Evolutionary conservation across 768 basidiomycete genomes (phyloP), one percentile per base, ranked within the genome.

Genomic region (Calocybe cyanea): DNA sequence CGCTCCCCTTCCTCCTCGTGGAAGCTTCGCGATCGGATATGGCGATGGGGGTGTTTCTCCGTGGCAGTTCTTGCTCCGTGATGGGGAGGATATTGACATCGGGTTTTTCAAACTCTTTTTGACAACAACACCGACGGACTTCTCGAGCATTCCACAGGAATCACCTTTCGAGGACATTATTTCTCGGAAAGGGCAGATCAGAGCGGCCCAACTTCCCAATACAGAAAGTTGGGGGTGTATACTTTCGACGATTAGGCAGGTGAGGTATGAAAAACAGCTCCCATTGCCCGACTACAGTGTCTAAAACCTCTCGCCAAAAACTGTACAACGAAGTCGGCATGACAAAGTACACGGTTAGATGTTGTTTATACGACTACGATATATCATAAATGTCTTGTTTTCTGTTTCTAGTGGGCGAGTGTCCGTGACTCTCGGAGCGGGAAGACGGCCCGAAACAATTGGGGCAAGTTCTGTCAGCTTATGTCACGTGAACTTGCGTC

Each of bases 31-130:
- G 1, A 61, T 76, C 9, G 76, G 75, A 4, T 72, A 72, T 46
- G 72, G 71, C 0, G 53, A 64, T 8, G 64, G 62, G 20, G 68
- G 66, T 35, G 54, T 50, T 5, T 20, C 53, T 0, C 68, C 70
- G 6, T 64, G 61, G 57, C 31, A 48, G 7, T 73, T 68, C 46
- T 24, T 47, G 21, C 45, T 75, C 14, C 50, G 56, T 3, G 48
- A 60, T 1, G 61, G 55, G 2, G 59, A 69, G 33, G 49, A 55
- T 4, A 43, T 62, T 23, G 72, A 76, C 39, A 58, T 76, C 2
- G 69, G 72, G 6, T 71, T 67, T 43, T 62, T 77, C 40, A 73
- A 72, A 45, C 49, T 76, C 7, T 76, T 69, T 46, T 47, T 76
- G 15, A 59, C 73, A 13, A 70, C 67, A 1, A 46, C 46, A 0